Conservation (phyloP, 2,329 filamentous ascomycete species). For the Colletotrichum tropicale region DNA sequence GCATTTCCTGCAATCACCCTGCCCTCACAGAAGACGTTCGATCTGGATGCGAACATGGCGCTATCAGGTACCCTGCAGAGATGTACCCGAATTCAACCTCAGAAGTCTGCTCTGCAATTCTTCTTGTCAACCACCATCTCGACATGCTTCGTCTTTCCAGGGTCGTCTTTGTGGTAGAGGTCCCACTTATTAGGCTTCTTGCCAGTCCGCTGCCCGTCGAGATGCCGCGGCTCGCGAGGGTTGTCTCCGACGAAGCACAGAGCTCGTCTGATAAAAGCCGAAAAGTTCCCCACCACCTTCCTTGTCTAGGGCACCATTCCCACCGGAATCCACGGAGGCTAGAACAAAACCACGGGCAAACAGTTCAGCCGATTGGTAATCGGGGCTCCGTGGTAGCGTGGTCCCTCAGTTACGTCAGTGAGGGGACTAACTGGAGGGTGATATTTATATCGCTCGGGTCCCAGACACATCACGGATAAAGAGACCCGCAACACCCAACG, state of each 20-base stretch:
- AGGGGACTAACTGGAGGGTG: not conserved
- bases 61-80: not conserved
- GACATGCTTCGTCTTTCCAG: not conserved
- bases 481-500: not conserved
- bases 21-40: not conserved
- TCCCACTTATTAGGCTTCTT: not conserved
- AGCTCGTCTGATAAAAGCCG: not conserved
- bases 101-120: not conserved
- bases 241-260: not conserved
- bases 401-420: not conserved
- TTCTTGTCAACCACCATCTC: not conserved
- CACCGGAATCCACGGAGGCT: slow-evolving; percentile 1
- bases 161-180: not conserved
- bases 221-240: not conserved
- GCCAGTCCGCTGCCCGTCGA: not conserved
- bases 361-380: not conserved
- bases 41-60: not conserved
- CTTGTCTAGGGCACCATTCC: not conserved
- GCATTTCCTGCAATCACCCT: not conserved
- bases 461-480: not conserved
- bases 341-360: not conserved
- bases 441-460: not conserved
- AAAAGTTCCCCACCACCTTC: not conserved
- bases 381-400: not conserved
- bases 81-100: not conserved